Evolutionary conservation across 2,329 filamentous ascomycete species (phyloP).

Genomic region (Helotiales sp.): DNA sequence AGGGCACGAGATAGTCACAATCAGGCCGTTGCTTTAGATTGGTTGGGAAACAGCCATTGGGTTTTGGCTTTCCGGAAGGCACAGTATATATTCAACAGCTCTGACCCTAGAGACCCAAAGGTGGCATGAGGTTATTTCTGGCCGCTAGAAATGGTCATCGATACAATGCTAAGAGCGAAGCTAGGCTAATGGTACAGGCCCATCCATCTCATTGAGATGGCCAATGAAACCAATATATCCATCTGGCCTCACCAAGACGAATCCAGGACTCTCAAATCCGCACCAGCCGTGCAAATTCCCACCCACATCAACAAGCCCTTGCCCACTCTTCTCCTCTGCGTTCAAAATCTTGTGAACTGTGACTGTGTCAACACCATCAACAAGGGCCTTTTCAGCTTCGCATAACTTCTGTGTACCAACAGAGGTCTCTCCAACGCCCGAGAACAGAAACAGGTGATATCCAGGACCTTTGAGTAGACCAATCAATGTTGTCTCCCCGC

Average conservation of each 20-base stretch:
- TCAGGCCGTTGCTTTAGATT: neutral
- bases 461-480: neutral
- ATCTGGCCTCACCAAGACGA: constrained; percentile 35
- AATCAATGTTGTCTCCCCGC: constrained; percentile 11
- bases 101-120: neutral
- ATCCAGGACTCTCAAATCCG: constrained; percentile 32
- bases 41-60: neutral
- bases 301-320: constrained; percentile 27
- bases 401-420: neutral
- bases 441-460: constrained; percentile 10
- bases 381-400: neutral
- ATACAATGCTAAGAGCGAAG: neutral
- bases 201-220: constrained; percentile 22
- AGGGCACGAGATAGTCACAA: neutral
- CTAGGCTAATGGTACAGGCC: constrained; percentile 9
- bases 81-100: too few relatives aligned
- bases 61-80: too few relatives aligned
- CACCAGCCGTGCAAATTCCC: constrained; percentile 35
- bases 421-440: constrained; percentile 3
- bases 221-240: constrained; percentile 36
- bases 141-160: neutral
- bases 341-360: neutral
- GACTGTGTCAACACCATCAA: neutral
- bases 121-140: neutral
- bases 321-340: constrained; percentile 22